Evolutionary conservation across 140 eudicot genomes (phyloP), one percentile per base, ranked within the genome.

Genomic region (Flaveria floridana): DNA sequence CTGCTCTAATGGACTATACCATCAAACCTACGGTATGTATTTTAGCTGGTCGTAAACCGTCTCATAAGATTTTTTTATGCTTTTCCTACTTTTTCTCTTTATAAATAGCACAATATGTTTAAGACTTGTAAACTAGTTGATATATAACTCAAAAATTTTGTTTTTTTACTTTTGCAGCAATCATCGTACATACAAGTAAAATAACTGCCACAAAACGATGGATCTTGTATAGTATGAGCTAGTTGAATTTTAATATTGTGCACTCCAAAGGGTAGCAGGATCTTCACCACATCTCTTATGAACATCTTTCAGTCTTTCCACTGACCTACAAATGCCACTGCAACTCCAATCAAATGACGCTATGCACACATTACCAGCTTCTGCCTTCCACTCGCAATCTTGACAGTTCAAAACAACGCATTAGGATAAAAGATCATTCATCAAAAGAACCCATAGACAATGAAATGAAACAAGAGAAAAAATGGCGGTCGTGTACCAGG

Each of bases 311-410:
- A 86, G 77, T 75, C 82, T 86, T 80, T 86, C 91, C 18, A 86
- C 91, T 0, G 91, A 86, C 57, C 73, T 82, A 73, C 91, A 86
- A 46, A 86, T 86, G 46, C 91, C 91, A 72, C 91, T 86, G 82
- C 91, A 86, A 69, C 91, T 86, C 91, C 91, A 86, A 53, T 86
- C 91, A 68, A 86, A 86, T 41, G 91, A 86, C 37, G 91, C 91
- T 26, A 86, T 81, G 53, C 91, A 86, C 23, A 86, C 85, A 57
- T 81, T 86, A 47, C 91, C 91, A 2, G 91, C 88, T 71, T 86
- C 85, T 26, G 88, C 91, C 72, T 86, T 86, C 91, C 91, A 86
- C 50, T 86, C 91, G 34, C 91, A 86, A 48, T 86, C 91, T 86
- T 76, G 15, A 53, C 44, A 30, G 21, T 34, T 52, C 65, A 28